Evolutionary conservation across 108 stramenopile genomes (phyloP), one percentile per base, ranked within the genome.

Genomic region (Cyclotella cryptica): DNA sequence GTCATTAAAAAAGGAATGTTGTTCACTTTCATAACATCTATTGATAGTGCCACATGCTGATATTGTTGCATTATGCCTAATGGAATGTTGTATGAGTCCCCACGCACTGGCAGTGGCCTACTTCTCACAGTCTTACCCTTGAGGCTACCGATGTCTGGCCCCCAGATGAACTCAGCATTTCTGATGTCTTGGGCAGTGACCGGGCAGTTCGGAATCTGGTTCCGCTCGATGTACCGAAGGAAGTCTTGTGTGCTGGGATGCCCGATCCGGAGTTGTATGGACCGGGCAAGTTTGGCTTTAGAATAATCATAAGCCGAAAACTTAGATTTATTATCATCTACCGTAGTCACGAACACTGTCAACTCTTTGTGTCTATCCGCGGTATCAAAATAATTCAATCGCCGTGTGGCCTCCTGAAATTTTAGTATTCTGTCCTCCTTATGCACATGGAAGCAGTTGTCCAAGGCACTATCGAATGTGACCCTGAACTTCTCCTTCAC

Each of bases 191-290:
- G 57, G 6, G 28, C 18, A 10, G 71, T 78, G 59, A 84, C 46
- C 6, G 77, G 66, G 39, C 77, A 78, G 66, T 84, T 78, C 10
- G n/a, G 62, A 10, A 86, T 58, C 3, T 21, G 24, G 14, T 58
- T 58, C 5, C 1, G 3, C 10, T 1, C 6, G 5, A 58, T 14
- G 9, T 13, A 58, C 14, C 9, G 1, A 4, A 58, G 1, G 14
- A 58, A 58, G 22, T 26, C 57, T 28, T 29, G 24, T 5, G 57
- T 58, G 27, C 13, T 58, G 13, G 14, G 57, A 3, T 9, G 5
- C 10, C 57, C 57, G 6, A 58, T 21, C 2, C 57, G 13, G 2
- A 7, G 17, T n/a, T 49, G 15, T 3, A 49, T 49, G 6, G 9
- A 7, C 1, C 3, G n/a, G 9, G 57, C 57, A 21, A 26, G 13